A percentile compares a stretch with the other conserved stretches of the same genome.
These are phyloP conservation scores for Wickerhamomyces canadensis DNA, from an alignment of 805 yeast species.

Conservation along the genomic window DNA sequence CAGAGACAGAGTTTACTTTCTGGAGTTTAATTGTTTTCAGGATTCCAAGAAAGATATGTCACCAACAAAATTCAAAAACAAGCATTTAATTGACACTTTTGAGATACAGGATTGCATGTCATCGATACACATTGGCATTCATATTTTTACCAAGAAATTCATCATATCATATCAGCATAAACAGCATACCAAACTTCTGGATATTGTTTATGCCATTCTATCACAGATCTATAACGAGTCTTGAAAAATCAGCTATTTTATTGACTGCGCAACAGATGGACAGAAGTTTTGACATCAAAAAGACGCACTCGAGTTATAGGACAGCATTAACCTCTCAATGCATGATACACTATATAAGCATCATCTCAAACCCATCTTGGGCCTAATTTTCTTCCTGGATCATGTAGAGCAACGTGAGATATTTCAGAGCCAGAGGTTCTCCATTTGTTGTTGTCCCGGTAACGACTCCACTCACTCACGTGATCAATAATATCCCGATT, in stretches of 20 bases:
- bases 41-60: constrained; percentile 17
- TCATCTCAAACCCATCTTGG: too few relatives aligned
- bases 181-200: constrained; percentile 16
- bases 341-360: too few relatives aligned
- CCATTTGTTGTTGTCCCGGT: constrained; percentile 11
- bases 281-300: too few relatives aligned
- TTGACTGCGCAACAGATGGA: too few relatives aligned
- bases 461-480: constrained; percentile 3
- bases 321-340: too few relatives aligned
- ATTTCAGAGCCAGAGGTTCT: too few relatives aligned
- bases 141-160: constrained; percentile 18
- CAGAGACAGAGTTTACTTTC: constrained; percentile 16
- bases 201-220: constrained; percentile 16
- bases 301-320: too few relatives aligned
- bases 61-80: constrained; percentile 14
- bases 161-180: constrained; percentile 18
- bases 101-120: constrained; percentile 16
- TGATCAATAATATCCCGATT: constrained; percentile 5
- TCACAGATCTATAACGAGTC: constrained; percentile 14
- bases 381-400: too few relatives aligned
- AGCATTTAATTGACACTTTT: constrained; percentile 4
- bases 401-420: too few relatives aligned
- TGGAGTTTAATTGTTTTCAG: constrained; percentile 21
- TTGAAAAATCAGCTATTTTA: not conserved
- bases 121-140: constrained; percentile 16